These are phyloP conservation scores for Kurtzmaniella quercitrusa DNA, from an alignment of 1,139 yeast species.

Conservation along the genomic window DNA sequence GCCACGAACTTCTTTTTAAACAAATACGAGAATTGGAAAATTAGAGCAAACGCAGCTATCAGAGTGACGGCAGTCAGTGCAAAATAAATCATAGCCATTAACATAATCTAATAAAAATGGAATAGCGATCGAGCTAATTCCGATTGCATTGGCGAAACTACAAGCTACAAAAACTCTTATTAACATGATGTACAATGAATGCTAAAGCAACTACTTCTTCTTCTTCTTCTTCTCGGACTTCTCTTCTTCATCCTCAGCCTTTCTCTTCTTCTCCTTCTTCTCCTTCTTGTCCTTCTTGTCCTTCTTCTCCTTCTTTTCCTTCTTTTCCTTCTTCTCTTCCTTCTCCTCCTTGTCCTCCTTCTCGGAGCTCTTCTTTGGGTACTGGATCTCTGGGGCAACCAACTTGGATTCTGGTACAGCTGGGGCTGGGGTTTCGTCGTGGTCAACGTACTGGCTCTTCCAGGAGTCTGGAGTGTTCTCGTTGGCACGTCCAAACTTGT, in stretches of 20 bases:
- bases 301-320: constrained; percentile 49
- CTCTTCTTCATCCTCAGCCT: constrained; percentile 44
- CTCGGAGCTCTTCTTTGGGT: constrained; percentile 45
- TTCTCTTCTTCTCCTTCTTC: constrained; percentile 59
- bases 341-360: constrained; percentile 36
- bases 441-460: constrained; percentile 85
- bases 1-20: background rate
- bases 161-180: background rate
- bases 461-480: constrained; percentile 92
- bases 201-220: constrained; percentile 16
- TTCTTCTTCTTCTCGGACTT: constrained; percentile 44
- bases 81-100: no score
- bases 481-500: constrained; percentile 88
- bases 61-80: no score
- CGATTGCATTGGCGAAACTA: no score
- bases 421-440: constrained; percentile 61
- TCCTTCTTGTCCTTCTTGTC: constrained; percentile 39
- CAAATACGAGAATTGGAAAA: background rate
- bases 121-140: no score
- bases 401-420: constrained; percentile 45
- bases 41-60: background rate
- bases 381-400: constrained; percentile 49
- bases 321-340: constrained; percentile 61
- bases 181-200: background rate
- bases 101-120: no score